phyloP scores from a whole-genome alignment of 129 eudicot genomes.

The Apium graveolens region DNA sequence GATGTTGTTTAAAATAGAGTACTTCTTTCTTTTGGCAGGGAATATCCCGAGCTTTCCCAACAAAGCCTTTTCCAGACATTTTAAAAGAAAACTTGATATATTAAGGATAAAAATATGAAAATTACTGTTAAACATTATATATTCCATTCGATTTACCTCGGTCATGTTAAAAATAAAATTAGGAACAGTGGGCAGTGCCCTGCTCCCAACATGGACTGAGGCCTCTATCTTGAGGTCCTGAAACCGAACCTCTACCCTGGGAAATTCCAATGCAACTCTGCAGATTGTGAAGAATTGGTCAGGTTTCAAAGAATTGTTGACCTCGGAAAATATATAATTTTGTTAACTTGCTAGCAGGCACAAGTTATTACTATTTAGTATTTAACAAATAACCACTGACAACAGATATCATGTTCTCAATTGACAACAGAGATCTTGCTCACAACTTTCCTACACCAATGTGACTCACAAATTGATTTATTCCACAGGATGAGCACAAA shows the following conservation, averaged over 20 bases:
- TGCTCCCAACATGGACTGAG: slow-evolving; percentile 75
- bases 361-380: too few relatives aligned
- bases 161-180: slow-evolving; percentile 72
- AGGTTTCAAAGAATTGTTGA: background rate
- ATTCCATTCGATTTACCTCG: slow-evolving; percentile 43
- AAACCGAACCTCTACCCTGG: slow-evolving; percentile 78
- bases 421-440: background rate
- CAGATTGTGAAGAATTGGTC: slow-evolving; percentile 4
- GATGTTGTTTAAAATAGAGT: slow-evolving; percentile 55
- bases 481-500: background rate
- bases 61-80: slow-evolving; percentile 31
- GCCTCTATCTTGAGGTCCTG: slow-evolving; percentile 70
- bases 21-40: slow-evolving; percentile 49
- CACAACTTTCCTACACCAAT: background rate
- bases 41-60: slow-evolving; percentile 59
- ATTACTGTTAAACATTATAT: background rate
- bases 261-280: slow-evolving; percentile 84
- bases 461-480: background rate
- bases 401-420: background rate
- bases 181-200: slow-evolving; percentile 93
- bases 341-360: background rate
- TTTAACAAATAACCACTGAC: background rate
- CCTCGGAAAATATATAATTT: background rate
- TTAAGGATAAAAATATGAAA: background rate
- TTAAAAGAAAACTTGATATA: slow-evolving; percentile 5